Evolutionary conservation across 2,329 filamentous ascomycete species (phyloP), one percentile per base, ranked within the genome.

Genomic region (Scedosporium dehoogii): DNA sequence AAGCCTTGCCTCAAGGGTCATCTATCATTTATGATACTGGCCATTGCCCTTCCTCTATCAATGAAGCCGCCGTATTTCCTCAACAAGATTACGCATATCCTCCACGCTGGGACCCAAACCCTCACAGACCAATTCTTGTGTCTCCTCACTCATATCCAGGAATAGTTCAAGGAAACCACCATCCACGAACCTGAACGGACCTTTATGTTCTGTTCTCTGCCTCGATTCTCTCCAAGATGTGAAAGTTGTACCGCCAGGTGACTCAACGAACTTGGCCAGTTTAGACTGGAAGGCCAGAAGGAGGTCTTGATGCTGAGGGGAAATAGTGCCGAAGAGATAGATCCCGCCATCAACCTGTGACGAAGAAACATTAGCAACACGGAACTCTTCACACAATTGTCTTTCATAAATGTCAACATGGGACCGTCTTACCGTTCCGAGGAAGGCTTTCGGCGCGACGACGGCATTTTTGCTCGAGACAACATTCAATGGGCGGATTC

Each of bases 131-230:
- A 75, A 72, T 67, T 75, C 77, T 73, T 87, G 85, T 48, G 75
- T 75, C 44, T 78, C 77, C 62, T 87, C 85, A 56, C 83, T 79
- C 65, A 90, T 77, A 66, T 92, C 87, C 67, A 97, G 73, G 70
- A 97, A 97, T 60, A 85, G 76, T 75, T 97, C 93, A 12, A 99
- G 80, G 69, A 97, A 79, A 72, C 97, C 93, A 0, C 93, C 94
- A 70, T 99, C 94, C 12, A 99, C 84, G 69, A 97, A 97, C 1
- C 93, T 82, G 70, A 85, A 90, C 0, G 94, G 93, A 0, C 89
- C 86, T 0, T 89, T 90, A 2, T 89, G 86, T 0, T 85, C 83
- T 64, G 89, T 84, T 18, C 87, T 79, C 27, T 88, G 61, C 86
- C 96, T 64, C 85, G 85, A 76, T 0, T 89, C 89, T n/a, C 94